These are phyloP conservation scores for Alternaria panax DNA, from an alignment of 2,329 filamentous ascomycete species.

Conservation along the genomic window DNA sequence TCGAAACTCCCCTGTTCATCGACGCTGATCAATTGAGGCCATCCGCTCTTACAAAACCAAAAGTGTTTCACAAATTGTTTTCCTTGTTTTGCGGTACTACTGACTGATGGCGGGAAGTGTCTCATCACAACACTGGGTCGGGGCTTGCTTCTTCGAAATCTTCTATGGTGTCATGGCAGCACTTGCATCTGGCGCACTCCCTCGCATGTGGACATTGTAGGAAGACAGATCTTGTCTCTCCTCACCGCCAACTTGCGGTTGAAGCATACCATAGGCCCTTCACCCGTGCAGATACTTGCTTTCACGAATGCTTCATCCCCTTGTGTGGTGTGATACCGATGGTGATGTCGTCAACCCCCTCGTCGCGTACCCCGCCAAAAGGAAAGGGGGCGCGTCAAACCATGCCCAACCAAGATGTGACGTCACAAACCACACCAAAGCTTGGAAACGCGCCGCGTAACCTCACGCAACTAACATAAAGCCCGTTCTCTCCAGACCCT, in stretches of 20 bases:
- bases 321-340: not conserved
- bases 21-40: not conserved
- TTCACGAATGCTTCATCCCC: not conserved
- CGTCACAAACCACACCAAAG: conserved; percentile 12
- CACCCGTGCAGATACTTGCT: not conserved
- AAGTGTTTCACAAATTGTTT: conserved; percentile 1
- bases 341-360: conserved; percentile 4
- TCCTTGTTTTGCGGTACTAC: not conserved
- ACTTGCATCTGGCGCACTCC: not conserved
- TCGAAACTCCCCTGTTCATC: not conserved
- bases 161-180: not conserved
- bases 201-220: not conserved
- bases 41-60: conserved; percentile 1
- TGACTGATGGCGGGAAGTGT: not conserved
- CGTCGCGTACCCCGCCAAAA: conserved; percentile 12
- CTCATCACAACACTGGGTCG: not conserved
- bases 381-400: conserved; percentile 6
- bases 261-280: not conserved
- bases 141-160: not conserved
- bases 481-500: not conserved
- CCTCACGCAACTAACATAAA: conserved; percentile 9
- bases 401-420: conserved; percentile 6
- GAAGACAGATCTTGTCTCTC: not conserved
- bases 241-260: not conserved
- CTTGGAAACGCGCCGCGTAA: conserved; percentile 11